A percentile compares a stretch with the other conserved stretches of the same genome.
Conservation (phyloP, 352 stramenopile species). For the Phytopythium montanum region DNA sequence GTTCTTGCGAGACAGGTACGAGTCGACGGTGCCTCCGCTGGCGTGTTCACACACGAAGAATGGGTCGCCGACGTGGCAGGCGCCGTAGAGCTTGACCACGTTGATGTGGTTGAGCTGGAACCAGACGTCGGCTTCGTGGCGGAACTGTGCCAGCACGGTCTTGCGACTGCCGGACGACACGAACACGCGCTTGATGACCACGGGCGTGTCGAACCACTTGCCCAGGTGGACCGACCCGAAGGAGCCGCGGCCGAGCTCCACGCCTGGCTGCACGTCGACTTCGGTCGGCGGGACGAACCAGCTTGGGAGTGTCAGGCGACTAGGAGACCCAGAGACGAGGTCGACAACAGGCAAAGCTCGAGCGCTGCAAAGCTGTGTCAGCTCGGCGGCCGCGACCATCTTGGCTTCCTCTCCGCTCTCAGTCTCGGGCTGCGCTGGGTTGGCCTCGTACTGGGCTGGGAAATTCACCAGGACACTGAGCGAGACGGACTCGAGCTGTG, state of each 20-base stretch:
- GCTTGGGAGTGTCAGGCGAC: neutral
- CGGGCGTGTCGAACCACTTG: constrained; percentile 20
- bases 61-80: constrained; percentile 24
- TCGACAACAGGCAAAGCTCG: neutral
- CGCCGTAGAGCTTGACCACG: constrained; percentile 31
- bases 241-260: constrained; percentile 14
- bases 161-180: neutral
- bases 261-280: constrained; percentile 18
- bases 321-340: neutral
- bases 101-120: constrained; percentile 27
- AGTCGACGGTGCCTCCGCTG: constrained; percentile 19
- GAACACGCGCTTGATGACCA: constrained; percentile 27
- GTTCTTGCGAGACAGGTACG: constrained; percentile 15
- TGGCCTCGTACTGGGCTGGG: neutral
- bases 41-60: constrained; percentile 34
- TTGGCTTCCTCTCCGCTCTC: neutral
- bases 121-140: constrained; percentile 28
- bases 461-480: neutral
- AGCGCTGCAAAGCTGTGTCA: neutral
- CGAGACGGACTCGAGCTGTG: neutral
- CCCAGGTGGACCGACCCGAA: constrained; percentile 25
- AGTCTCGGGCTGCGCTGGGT: neutral
- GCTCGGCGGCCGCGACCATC: neutral
- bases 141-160: constrained; percentile 7
- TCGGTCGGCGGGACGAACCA: constrained; percentile 36